Base-by-base conservation (phyloP, 192 early-diverging fungal genomes). In the Martensiomyces pterosporus region DNA sequence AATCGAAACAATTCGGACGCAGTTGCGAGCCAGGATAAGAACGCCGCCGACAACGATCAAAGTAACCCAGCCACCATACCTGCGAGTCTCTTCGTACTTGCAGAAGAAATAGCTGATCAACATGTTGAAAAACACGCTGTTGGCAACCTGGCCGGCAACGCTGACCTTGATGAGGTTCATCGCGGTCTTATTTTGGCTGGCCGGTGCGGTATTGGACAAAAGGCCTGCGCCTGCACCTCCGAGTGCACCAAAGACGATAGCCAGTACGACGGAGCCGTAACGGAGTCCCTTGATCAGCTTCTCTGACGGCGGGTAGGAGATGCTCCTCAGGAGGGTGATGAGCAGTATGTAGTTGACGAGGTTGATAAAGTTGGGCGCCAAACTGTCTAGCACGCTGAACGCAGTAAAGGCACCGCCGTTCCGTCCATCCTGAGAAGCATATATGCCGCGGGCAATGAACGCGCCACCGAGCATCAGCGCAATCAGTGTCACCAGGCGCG, bases 311-410 rank as follows among this genome's bases (percentile, higher is more conserved):
- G 21, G 22, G 24, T 25, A 3, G 4, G 24, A 10, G 4, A 34
- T 15, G 3, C 34, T 14, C 24, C 18, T 54, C 18, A 54, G 52
- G 16, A 44, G 17, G 8, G 26, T 38, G 34, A 54, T 33, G 5
- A 54, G 43, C 43, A 54, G 15, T 8, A 32, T 5, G 24, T 13
- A 54, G 52, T 54, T 39, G 13, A 54, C 52, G 2, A 54, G 52
- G 26, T 43, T 54, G 17, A 54, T 21, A 27, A 54, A 39, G 32
- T 37, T 45, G 3, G 52, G 52, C 13, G 52, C 52, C n/a, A 54
- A 24, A 13, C 27, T 42, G 23, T 45, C 34, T 2, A 54, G 42
- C 12, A 45, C 43, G 17, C 52, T 54, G 16, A 45, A 54, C 9
- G 52, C 42, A 37, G 35, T 25, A 18, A 33, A 54, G 5, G 42